These are phyloP conservation scores for Talaromyces sp. DNA, from an alignment of 2,329 filamentous ascomycete genomes.

Conservation along the genomic window DNA sequence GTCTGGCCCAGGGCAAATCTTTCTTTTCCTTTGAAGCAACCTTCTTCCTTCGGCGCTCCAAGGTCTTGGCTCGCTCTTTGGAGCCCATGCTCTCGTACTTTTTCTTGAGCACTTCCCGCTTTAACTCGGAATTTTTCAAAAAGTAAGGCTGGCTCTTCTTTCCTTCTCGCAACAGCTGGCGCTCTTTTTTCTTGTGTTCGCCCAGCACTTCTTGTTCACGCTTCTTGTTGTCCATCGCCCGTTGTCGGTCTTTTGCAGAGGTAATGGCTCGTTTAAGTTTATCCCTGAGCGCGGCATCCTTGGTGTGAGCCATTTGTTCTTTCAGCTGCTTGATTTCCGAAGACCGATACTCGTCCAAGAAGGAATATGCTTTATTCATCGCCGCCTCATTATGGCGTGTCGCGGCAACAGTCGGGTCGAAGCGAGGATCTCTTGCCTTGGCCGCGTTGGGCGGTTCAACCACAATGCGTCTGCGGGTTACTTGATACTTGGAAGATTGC, in stretches of 20 bases:
- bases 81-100: slow-evolving; percentile 80
- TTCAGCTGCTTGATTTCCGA: slow-evolving; percentile 76
- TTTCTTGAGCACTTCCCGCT: slow-evolving; percentile 75
- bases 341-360: slow-evolving; percentile 80
- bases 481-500: slow-evolving; percentile 75
- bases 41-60: slow-evolving; percentile 90
- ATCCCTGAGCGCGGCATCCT: slow-evolving; percentile 62
- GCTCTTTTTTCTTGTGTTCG: slow-evolving; percentile 77
- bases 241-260: slow-evolving; percentile 73
- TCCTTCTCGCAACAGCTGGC: slow-evolving; percentile 77
- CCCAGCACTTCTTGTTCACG: slow-evolving; percentile 64
- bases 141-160: slow-evolving; percentile 79
- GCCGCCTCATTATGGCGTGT: slow-evolving; percentile 34
- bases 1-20: slow-evolving; percentile 58
- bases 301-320: slow-evolving; percentile 61
- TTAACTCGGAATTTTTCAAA: slow-evolving; percentile 86
- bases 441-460: slow-evolving; percentile 47
- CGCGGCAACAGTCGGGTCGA: slow-evolving; percentile 59
- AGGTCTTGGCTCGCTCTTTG: slow-evolving; percentile 74
- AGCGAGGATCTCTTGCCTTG: slow-evolving; percentile 80
- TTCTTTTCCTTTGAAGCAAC: slow-evolving; percentile 78
- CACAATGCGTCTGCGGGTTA: slow-evolving; percentile 74
- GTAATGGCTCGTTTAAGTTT: slow-evolving; percentile 67
- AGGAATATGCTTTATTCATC: slow-evolving; percentile 73
- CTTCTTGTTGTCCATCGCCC: slow-evolving; percentile 65